Evolutionary conservation across 2,329 filamentous ascomycete species (phyloP).

Genomic region (Ophiostoma perfectum): DNA sequence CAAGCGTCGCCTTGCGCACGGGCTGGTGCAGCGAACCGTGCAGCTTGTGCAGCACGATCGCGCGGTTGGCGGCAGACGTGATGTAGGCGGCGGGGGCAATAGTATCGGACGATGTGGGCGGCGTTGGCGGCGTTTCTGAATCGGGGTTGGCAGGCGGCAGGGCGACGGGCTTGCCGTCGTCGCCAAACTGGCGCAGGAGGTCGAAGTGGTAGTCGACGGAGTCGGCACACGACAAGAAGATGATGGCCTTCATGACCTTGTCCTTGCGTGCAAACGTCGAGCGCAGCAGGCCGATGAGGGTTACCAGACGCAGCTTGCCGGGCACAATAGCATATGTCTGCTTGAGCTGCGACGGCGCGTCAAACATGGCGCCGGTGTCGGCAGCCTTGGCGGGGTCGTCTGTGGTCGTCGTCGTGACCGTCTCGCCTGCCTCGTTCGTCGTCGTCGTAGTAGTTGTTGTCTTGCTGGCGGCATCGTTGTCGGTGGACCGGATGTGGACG

Average conservation of each 20-base stretch:
- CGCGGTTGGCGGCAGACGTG: conserved; percentile 66
- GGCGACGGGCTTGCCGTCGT: conserved; percentile 16
- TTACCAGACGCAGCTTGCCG: conserved; percentile 84
- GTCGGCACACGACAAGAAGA: conserved; percentile 96
- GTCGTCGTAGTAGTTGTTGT: conserved; percentile 37
- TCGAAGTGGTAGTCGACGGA: conserved; percentile 96
- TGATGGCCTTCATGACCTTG: conserved; percentile 91
- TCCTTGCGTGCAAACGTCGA: conserved; percentile 82
- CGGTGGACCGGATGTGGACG: conserved; percentile 62
- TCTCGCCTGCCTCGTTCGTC: background rate
- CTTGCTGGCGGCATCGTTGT: background rate
- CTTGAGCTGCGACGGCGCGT: conserved; percentile 86
- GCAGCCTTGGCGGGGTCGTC: background rate
- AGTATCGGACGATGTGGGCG: conserved; percentile 43
- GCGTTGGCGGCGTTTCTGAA: conserved; percentile 26
- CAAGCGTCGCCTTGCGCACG: conserved; percentile 78
- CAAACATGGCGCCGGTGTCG: conserved; percentile 49
- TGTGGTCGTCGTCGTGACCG: conserved; percentile 38
- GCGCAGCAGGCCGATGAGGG: conserved; percentile 76
- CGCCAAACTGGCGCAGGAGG: conserved; percentile 52
- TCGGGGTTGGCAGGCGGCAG: conserved; percentile 14
- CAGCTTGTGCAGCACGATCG: conserved; percentile 73
- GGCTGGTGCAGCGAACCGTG: conserved; percentile 89
- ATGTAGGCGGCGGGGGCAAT: conserved; percentile 66
- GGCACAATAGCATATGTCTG: conserved; percentile 85